Base-by-base conservation (phyloP, 768 basidiomycete species). In the Sporobolomyces pararoseus region DNA sequence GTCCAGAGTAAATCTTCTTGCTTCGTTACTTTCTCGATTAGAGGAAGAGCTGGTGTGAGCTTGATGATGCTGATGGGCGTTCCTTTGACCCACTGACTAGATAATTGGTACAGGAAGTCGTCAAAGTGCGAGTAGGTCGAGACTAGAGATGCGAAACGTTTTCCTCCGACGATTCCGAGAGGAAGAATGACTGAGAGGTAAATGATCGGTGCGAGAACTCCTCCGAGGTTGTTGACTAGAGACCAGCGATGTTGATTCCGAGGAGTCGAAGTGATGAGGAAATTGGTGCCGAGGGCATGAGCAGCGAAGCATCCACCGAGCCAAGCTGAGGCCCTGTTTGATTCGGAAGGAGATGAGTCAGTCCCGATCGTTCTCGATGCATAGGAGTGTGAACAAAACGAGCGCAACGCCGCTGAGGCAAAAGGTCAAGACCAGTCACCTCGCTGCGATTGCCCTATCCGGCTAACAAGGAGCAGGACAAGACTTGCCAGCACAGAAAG, bases 221-320 rank as follows among this genome's bases (percentile, higher is more conserved):
- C 59, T 31, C 2, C 29, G 46, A 61, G 7, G 46, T 61, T 61
- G 29, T 19, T 25, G 4, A 50, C 29, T 19, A 35, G 2, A 6
- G 59, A 21, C 59, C 59, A 59, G 5, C 55, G 55, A 25, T 31
- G 55, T 14, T 35, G 53, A 25, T 19, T 27, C 23, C 21, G 37
- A 10, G 39, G 55, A 6, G 55, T 10, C 6, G 55, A 58, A 29
- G 55, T 35, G 31, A 60, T 27, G 29, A 61, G 46, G 46, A 61
- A 35, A 10, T 13, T 13, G 7, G 46, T 49, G 4, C 31, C 59
- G 46, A 61, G 59, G 4, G 59, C 5, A 29, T 61, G 59, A 10
- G 59, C 46, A 7, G 59, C 59, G 31, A 49, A 34, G 14, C 46
- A 42, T 9, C 59, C 59, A 21, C 59, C 59, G 23, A 61, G 44